Base-by-base conservation (phyloP, 73 alveolate species). In the Paramecium sonneborni region DNA sequence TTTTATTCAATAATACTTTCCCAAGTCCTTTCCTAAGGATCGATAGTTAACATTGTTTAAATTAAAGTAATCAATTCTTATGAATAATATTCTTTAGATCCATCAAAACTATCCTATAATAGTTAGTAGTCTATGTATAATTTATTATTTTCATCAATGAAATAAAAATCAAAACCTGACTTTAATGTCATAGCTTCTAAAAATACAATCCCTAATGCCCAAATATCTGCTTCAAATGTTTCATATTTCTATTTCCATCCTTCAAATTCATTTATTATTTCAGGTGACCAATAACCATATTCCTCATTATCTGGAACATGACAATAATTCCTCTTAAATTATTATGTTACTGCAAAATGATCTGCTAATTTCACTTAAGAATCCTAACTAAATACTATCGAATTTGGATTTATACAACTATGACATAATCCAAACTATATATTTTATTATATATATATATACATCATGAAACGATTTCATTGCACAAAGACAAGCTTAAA, bases 231-330 rank as follows among this genome's bases (percentile, higher is more conserved):
- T 41, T 79, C 90, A 79, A 44, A 10, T 14, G 90, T 79, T 43
- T 79, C 90, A 79, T 43, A 79, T 62, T 79, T 79, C 18, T 79
- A 79, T 23, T 46, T 79, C 90, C 90, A 79, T 43, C 90, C 90
- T 24, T 79, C 56, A 79, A 37, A 79, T 20, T 41, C 90, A 79
- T 79, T 79, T 18, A 79, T 41, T 9, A 79, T 79, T 44, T 79
- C 90, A 18, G 90, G 90, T 12, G 90, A 32, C 90, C 90, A 79
- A 79, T 79, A 79, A 12, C 90, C 90, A 23, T 79, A 79, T 15
- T 79, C 90, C n/a, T 79, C 90, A 30, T 46, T 41, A 23, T 79
- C 32, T 30, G 90, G 90, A 20, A 20, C 8, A 20, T 21, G 35
- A 11, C n/a, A 14, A 15, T 41, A 79, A 37, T 79, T 79, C n/a